These are phyloP conservation scores for Solanum chacoense DNA, from an alignment of 305 asterid genomes.

Conservation along the genomic window DNA sequence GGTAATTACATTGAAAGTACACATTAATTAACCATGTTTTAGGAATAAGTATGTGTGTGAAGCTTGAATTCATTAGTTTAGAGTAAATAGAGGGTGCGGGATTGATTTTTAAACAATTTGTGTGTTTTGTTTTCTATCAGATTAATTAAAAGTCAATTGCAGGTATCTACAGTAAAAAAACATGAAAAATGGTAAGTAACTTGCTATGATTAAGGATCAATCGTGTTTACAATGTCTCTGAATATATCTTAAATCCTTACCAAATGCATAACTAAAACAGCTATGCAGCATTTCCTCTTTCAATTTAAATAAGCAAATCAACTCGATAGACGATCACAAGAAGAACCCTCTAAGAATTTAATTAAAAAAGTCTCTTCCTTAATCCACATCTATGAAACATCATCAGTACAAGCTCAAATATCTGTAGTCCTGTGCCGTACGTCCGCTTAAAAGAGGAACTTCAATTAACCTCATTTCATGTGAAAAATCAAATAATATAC, in stretches of 20 bases:
- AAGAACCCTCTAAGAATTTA: background rate
- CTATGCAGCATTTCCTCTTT: background rate
- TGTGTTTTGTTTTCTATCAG: background rate
- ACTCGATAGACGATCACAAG: background rate
- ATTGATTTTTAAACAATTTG: background rate
- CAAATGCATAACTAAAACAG: background rate
- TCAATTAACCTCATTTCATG: slow-evolving; percentile 25
- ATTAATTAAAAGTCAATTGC: background rate
- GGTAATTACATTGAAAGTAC: background rate
- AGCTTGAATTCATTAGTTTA: background rate
- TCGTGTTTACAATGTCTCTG: background rate
- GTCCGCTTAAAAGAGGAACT: background rate
- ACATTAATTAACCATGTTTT: background rate
- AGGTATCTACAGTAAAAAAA: background rate
- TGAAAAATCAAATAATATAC: slow-evolving; percentile 29
- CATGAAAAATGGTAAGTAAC: background rate
- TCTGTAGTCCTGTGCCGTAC: background rate
- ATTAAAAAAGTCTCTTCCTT: background rate
- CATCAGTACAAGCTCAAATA: background rate
- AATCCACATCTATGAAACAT: background rate
- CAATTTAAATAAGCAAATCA: background rate
- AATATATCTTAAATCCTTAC: background rate
- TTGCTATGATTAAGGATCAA: background rate
- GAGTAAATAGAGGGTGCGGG: background rate
- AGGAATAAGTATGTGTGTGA: background rate